Base-by-base conservation (phyloP, 2,329 filamentous ascomycete genomes). In the Alternaria panax region DNA sequence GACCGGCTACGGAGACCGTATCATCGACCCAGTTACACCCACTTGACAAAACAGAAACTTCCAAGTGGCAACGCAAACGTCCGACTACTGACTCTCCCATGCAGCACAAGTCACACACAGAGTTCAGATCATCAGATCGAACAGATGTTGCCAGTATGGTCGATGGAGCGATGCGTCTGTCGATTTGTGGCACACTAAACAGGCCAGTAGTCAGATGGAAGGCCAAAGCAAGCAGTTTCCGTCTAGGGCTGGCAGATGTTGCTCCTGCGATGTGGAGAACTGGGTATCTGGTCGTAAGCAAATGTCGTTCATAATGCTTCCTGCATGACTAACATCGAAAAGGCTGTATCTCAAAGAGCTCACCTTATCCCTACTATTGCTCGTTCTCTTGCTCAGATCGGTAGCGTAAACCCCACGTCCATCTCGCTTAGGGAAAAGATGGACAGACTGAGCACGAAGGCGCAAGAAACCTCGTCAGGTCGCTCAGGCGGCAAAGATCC, bases 201-300 rank as follows among this genome's bases (percentile, higher is more conserved):
- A 71, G 62, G 48, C 50, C 68, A 1, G 5, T 55, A 1, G 60
- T 58, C 20, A 71, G 71, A 8, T 42, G 78, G 7, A 76, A 71
- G 24, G 43, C 79, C 16, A 72, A 67, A 51, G 70, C 72, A 27
- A 78, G 65, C 24, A 75, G 75, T 14, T 75, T 75, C 11, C 63
- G 69, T 22, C 61, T 69, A 36, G 71, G 71, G 41, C 70, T 83
- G 4, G 68, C 75, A 36, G 71, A 77, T 36, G 51, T 81, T 6
- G 76, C 75, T 36, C 81, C 81, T 4, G 59, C 68, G 5, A 43
- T 82, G 27, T 83, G 78, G 76, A 75, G 72, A 46, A 75, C 76
- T 7, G 76, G 72, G 7, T 79, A 79, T 60, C 61, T 78, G 18
- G 55, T 57, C 18, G 75, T 79, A 68, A 41, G 59, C 41, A 36